Evolutionary conservation across 164 flowering plant genomes (phyloP).

Genomic region (Saururus chinensis): DNA sequence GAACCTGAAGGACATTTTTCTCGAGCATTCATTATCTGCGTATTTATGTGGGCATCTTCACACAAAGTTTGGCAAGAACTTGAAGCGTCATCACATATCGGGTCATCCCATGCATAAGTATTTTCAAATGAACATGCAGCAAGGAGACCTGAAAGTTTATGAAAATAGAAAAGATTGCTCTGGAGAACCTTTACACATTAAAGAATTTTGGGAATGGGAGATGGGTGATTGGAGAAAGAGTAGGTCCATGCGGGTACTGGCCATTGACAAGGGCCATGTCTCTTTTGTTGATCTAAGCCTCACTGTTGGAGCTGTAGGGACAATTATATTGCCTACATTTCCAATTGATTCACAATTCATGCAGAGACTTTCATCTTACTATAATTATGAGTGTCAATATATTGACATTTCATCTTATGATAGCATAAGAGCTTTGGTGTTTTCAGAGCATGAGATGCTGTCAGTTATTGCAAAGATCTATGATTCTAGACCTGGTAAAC

Average conservation of each 20-base stretch:
- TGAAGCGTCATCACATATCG: conserved; percentile 62
- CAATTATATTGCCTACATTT: conserved; percentile 72
- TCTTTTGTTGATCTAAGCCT: conserved; percentile 70
- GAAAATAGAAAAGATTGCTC: conserved; percentile 28
- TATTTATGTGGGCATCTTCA: conserved; percentile 98
- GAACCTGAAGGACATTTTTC: conserved; percentile 58
- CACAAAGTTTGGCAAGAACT: conserved; percentile 64
- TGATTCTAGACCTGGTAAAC: conserved; percentile 52
- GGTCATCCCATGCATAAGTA: conserved; percentile 19
- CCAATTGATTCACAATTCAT: conserved; percentile 79
- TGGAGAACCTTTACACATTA: conserved; percentile 11
- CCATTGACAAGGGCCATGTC: conserved; percentile 68
- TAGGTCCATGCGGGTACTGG: conserved; percentile 70
- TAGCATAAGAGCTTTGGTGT: conserved; percentile 65
- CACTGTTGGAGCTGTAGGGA: conserved; percentile 35
- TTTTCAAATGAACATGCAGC: conserved; percentile 52
- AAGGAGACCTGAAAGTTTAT: conserved; percentile 16
- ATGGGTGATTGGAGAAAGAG: conserved; percentile 96
- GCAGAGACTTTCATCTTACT: conserved; percentile 25
- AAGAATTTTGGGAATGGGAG: conserved; percentile 97
- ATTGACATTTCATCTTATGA: conserved; percentile 28
- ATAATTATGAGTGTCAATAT: conserved; percentile 28
- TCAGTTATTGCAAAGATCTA: conserved; percentile 64
- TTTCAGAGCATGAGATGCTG: conserved; percentile 47
- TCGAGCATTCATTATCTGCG: conserved; percentile 69